These are phyloP conservation scores for Colletotrichum lini DNA, from an alignment of 2,329 filamentous ascomycete species.

Conservation along the genomic window DNA sequence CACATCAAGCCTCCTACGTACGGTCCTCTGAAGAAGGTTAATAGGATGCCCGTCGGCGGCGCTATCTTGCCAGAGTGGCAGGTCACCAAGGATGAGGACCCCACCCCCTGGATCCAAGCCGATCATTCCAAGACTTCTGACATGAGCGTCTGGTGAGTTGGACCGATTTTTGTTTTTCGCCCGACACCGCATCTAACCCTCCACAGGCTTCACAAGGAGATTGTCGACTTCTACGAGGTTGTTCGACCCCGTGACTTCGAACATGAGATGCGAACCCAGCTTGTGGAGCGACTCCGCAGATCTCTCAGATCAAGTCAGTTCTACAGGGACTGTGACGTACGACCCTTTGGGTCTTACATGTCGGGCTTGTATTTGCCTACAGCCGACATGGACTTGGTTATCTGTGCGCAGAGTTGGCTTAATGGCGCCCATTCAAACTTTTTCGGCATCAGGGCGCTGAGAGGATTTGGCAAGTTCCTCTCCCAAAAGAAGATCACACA, in stretches of 20 bases:
- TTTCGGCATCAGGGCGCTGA: slow-evolving; percentile 72
- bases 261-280: slow-evolving; percentile 77
- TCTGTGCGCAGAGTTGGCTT: slow-evolving; percentile 66
- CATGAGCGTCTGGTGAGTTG: slow-evolving; percentile 70
- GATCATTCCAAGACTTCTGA: slow-evolving; percentile 69
- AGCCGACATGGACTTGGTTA: slow-evolving; percentile 94
- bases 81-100: slow-evolving; percentile 56
- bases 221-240: slow-evolving; percentile 89
- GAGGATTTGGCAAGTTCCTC: slow-evolving; percentile 74
- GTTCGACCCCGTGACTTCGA: slow-evolving; percentile 85
- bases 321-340: slow-evolving; percentile 74
- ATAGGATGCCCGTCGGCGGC: slow-evolving; percentile 65
- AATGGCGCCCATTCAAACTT: slow-evolving; percentile 58
- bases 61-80: slow-evolving; percentile 68
- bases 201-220: slow-evolving; percentile 86
- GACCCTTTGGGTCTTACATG: slow-evolving; percentile 93
- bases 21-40: slow-evolving; percentile 65
- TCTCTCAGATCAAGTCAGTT: slow-evolving; percentile 68
- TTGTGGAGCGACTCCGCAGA: slow-evolving; percentile 78
- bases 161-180: neutral
- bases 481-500: slow-evolving; percentile 69
- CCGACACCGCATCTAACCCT: neutral
- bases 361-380: slow-evolving; percentile 80
- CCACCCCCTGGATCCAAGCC: slow-evolving; percentile 74
- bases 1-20: slow-evolving; percentile 73